Percentiles rank a stretch among this genome's conserved stretches.
Conservation (phyloP, 768 basidiomycete species). For the Mycena amicta region DNA sequence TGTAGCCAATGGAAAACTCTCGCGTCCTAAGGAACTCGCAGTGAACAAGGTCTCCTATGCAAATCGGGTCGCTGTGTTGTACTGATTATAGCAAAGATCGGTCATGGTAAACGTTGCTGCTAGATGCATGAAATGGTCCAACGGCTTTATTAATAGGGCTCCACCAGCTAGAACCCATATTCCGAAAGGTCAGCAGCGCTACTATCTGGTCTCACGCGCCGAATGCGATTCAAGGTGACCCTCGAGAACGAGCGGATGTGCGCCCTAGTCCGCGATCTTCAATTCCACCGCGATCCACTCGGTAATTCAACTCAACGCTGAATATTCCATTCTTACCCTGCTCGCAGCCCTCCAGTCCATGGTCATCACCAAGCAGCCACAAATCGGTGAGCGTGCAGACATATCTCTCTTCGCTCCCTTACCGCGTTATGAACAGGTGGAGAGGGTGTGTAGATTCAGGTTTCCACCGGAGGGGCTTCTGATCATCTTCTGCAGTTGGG, state of each 20-base stretch:
- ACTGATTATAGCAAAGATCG: no score
- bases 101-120: slow-evolving; percentile 61
- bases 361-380: slow-evolving; percentile 93
- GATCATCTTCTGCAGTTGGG: slow-evolving; percentile 64
- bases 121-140: neutral
- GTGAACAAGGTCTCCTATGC: no score
- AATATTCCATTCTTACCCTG: slow-evolving; percentile 2
- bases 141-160: slow-evolving; percentile 52
- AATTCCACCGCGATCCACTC: slow-evolving; percentile 83
- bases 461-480: no score
- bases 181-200: slow-evolving; percentile 44
- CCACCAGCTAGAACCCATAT: slow-evolving; percentile 83
- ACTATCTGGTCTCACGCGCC: neutral
- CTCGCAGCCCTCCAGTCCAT: slow-evolving; percentile 82
- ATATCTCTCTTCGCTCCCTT: neutral
- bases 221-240: slow-evolving; percentile 48
- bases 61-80: no score
- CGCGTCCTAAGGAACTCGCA: slow-evolving; percentile 68
- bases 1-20: slow-evolving; percentile 68
- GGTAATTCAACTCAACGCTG: slow-evolving; percentile 48
- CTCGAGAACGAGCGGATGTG: slow-evolving; percentile 76
- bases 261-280: slow-evolving; percentile 72
- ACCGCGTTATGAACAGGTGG: neutral
- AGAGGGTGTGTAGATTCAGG: neutral
- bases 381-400: slow-evolving; percentile 66